phyloP scores from a whole-genome alignment of 192 early-diverging fungal genomes.

The Chytriomyces sp. region DNA sequence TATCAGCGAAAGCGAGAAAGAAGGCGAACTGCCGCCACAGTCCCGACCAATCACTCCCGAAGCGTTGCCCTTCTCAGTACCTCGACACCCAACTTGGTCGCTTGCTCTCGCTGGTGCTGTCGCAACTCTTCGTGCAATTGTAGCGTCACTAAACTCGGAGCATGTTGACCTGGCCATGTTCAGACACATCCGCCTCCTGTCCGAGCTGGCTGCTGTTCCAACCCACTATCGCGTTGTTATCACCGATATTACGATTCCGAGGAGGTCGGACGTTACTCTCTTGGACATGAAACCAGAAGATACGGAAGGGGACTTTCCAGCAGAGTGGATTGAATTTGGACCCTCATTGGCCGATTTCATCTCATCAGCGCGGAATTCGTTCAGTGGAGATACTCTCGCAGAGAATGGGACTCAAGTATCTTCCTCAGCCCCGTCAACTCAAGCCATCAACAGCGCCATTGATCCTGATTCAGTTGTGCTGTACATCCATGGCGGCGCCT shows the following conservation, averaged over 20 bases:
- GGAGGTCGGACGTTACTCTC: not conserved
- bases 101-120: not conserved
- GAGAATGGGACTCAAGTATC: too few relatives aligned
- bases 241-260: conserved; percentile 18
- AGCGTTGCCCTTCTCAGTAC: not conserved
- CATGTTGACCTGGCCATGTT: not conserved
- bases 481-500: conserved; percentile 43
- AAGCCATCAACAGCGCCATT: not conserved
- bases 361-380: not conserved
- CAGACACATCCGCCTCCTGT: not conserved
- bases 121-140: not conserved
- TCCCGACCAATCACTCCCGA: not conserved
- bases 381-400: not conserved
- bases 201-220: not conserved
- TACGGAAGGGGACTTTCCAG: conserved; percentile 19
- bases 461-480: conserved; percentile 23
- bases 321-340: conserved; percentile 37
- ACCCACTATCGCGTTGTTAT: conserved; percentile 10
- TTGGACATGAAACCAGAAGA: conserved; percentile 26
- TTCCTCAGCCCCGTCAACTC: too few relatives aligned
- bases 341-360: not conserved
- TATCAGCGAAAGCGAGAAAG: too few relatives aligned
- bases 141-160: not conserved
- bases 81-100: conserved; percentile 8
- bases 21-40: too few relatives aligned